Conservation (phyloP, 306 rosid genomes). For the Acacia confusa region DNA sequence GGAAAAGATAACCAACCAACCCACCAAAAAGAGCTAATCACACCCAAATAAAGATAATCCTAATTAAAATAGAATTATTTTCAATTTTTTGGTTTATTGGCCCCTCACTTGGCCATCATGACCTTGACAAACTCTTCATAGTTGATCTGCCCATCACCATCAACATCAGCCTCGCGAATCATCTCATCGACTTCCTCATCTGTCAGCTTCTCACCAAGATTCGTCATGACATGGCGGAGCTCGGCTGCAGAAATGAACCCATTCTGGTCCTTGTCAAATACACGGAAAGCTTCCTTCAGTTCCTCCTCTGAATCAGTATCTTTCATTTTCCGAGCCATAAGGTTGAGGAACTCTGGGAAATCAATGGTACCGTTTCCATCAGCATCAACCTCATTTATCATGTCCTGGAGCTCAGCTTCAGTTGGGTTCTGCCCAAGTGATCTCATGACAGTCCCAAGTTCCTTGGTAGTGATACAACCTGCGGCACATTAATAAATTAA, state of each 20-base stretch:
- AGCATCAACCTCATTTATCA: conserved; percentile 62
- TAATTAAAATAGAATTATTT: conserved; percentile 32
- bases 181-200: conserved; percentile 59
- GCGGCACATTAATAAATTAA: background rate
- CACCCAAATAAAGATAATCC: conserved; percentile 35
- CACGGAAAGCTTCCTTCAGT: conserved; percentile 59
- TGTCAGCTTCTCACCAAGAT: conserved; percentile 63
- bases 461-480: conserved; percentile 61
- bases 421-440: conserved; percentile 64
- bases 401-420: conserved; percentile 56
- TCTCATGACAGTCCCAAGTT: conserved; percentile 60
- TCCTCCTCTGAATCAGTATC: conserved; percentile 62
- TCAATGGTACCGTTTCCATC: conserved; percentile 57
- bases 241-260: conserved; percentile 64
- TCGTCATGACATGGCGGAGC: conserved; percentile 60
- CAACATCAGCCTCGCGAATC: conserved; percentile 64
- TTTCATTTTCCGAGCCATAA: conserved; percentile 62
- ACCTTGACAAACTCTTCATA: conserved; percentile 60
- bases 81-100: conserved; percentile 12
- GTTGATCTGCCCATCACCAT: conserved; percentile 61
- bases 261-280: conserved; percentile 61
- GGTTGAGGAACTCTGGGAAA: conserved; percentile 52
- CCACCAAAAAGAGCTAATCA: conserved; percentile 37
- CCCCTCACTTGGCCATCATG: conserved; percentile 57
- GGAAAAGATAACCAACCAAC: conserved; percentile 27